These are phyloP conservation scores for Phytophthora palmivora DNA, from an alignment of 352 stramenopile species.

Conservation along the genomic window DNA sequence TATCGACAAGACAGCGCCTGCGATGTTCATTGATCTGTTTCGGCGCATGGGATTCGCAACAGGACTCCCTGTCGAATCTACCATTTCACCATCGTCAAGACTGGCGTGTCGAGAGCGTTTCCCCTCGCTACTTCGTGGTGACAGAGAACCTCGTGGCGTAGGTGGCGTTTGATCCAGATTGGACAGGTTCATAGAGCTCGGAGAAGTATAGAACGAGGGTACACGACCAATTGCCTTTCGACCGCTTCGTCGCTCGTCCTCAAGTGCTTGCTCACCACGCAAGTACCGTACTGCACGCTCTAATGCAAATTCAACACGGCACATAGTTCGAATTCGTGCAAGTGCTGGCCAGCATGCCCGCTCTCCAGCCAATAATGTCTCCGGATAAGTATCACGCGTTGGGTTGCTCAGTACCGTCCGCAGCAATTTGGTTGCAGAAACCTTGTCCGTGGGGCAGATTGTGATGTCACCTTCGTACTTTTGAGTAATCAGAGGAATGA, in stretches of 20 bases:
- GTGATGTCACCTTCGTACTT: slow-evolving; percentile 99
- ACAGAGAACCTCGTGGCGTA: slow-evolving; percentile 20
- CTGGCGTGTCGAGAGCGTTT: slow-evolving; percentile 32
- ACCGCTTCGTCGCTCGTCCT: slow-evolving; percentile 76
- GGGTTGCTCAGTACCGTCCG: slow-evolving; percentile 88
- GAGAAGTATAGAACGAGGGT: slow-evolving; percentile 89
- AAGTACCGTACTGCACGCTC: slow-evolving; percentile 90
- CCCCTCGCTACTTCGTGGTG: slow-evolving; percentile 20
- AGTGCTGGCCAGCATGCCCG: slow-evolving; percentile 94
- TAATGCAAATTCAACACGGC: slow-evolving; percentile 96
- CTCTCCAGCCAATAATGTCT: slow-evolving; percentile 91
- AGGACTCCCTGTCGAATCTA: slow-evolving; percentile 22
- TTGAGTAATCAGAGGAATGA: slow-evolving; percentile 86
- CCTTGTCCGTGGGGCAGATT: slow-evolving; percentile 94
- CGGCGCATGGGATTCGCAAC: slow-evolving; percentile 55
- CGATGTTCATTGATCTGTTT: slow-evolving; percentile 83
- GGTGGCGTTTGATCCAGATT: slow-evolving; percentile 63
- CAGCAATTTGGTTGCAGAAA: slow-evolving; percentile 83
- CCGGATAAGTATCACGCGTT: slow-evolving; percentile 58
- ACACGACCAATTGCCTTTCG: slow-evolving; percentile 81
- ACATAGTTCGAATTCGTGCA: slow-evolving; percentile 96
- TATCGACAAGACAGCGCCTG: slow-evolving; percentile 85
- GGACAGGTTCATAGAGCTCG: slow-evolving; percentile 86
- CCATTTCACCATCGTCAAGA: slow-evolving; percentile 34
- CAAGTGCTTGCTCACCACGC: slow-evolving; percentile 80